Conservation (phyloP, 2,329 filamentous ascomycete species). For the Colletotrichum higginsianum region DNA sequence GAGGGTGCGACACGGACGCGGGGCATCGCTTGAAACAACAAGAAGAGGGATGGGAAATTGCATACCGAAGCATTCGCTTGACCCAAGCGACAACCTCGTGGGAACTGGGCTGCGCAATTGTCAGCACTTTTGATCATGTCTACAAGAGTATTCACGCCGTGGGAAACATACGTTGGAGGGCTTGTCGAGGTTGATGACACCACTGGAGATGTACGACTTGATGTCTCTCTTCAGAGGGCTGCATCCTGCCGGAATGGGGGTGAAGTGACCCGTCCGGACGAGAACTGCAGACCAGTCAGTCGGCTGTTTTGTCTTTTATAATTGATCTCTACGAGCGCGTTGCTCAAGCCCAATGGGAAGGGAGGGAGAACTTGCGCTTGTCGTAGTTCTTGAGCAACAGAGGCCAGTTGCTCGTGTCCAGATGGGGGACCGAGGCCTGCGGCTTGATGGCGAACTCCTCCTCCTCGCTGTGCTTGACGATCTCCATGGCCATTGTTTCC, state of each 20-base stretch:
- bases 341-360: constrained; percentile 27
- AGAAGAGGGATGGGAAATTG: constrained; percentile 17
- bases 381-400: constrained; percentile 97
- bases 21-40: constrained; percentile 8
- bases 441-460: constrained; percentile 93
- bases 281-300: constrained; percentile 73
- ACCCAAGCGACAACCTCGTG: constrained; percentile 99
- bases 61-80: constrained; percentile 93
- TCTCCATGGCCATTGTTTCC: constrained; percentile 63
- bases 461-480: constrained; percentile 64
- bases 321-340: constrained; percentile 42
- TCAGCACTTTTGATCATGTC: constrained; percentile 7
- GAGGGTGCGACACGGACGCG: constrained; percentile 5
- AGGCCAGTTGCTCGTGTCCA: constrained; percentile 93
- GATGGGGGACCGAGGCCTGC: constrained; percentile 80
- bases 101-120: constrained; percentile 58
- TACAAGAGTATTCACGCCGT: neutral
- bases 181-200: constrained; percentile 98
- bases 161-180: constrained; percentile 42
- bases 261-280: constrained; percentile 96
- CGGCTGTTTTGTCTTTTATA: constrained; percentile 34
- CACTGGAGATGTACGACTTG: constrained; percentile 96
- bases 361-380: constrained; percentile 74
- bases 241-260: constrained; percentile 94
- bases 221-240: constrained; percentile 93